Evolutionary conservation across 495 filamentous ascomycete genomes (phyloP).

Genomic region (Aspergillus nanangensis): DNA sequence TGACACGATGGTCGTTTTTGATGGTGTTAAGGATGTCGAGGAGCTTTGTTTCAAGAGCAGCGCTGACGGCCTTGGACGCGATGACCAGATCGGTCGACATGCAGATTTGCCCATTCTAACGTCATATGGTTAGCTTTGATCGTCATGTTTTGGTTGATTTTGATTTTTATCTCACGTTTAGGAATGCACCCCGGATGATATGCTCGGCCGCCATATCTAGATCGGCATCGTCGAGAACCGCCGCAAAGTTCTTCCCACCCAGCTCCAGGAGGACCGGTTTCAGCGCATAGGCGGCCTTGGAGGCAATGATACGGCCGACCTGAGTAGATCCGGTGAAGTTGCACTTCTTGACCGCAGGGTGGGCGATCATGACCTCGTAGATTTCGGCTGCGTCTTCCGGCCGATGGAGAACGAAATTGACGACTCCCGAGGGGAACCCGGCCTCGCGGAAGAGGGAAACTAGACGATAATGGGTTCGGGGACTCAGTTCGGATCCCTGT

Average conservation of each 20-base stretch:
- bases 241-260: constrained; percentile 62
- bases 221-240: constrained; percentile 64
- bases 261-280: constrained; percentile 69
- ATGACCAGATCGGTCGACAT: constrained; percentile 79
- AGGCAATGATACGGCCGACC: constrained; percentile 55
- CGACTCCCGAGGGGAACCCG: constrained; percentile 35
- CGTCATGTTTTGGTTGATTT: not conserved
- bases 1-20: not conserved
- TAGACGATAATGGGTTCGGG: constrained; percentile 54
- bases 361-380: constrained; percentile 51
- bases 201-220: constrained; percentile 50
- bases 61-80: constrained; percentile 35
- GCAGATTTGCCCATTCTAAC: constrained; percentile 64
- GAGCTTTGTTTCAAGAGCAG: constrained; percentile 12
- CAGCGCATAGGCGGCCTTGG: constrained; percentile 54
- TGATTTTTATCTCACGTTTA: constrained; percentile 16
- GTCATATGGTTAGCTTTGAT: not conserved
- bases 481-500: constrained; percentile 56
- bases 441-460: constrained; percentile 12
- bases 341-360: constrained; percentile 54
- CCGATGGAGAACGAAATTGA: constrained; percentile 54
- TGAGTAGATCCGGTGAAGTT: constrained; percentile 63
- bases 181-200: constrained; percentile 40
- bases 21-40: not conserved
- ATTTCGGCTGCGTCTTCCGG: constrained; percentile 49